Base-by-base conservation (phyloP, 1,139 yeast genomes). In the Nakaseomyces bracarensis region DNA sequence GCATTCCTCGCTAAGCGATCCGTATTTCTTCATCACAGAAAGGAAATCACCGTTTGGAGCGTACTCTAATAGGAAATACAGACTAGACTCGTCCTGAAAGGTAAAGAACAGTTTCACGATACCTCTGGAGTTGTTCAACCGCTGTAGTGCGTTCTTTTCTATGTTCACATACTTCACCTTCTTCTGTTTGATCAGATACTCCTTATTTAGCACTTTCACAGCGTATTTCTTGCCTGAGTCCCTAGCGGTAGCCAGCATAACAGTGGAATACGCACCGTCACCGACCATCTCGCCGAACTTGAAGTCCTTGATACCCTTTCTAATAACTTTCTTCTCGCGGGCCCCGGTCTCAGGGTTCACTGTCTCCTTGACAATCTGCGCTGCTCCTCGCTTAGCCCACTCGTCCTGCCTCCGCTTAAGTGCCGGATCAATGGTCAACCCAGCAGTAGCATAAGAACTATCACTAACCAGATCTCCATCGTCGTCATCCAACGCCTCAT, bases 181-280 rank as follows among this genome's bases (percentile, higher is more conserved):
- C 58, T 81, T 82, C 57, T 83, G 93, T 52, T 76, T 77, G 41
- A 82, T 85, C 23, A 83, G 75, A 56, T 83, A 87, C 46, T 78
- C 72, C 54, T 83, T 83, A 48, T 80, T 80, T 41, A 82, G 68
- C 2, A 82, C 80, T 55, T 83, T 83, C 23, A 82, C 79, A 19
- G 94, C 94, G 57, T 73, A 83, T 5, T 80, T 71, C 49, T 73
- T 72, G 28, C 67, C 67, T 27, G 75, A 73, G 20, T 61, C 64
- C 41, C 71, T 74, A 49, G 83, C 86, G 1, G 79, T 70, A 1
- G 87, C 93, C 35, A 82, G 66, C 49, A 74, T 69, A 5, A 83
- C 94, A 0, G 86, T 82, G 3, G 89, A 81, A 57, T 82, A 83
- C 0, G 91, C 82, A 1, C 94, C 94, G 60, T 81, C 89, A 13